Evolutionary conservation across 1,284 basidiomycete species (phyloP).

Genomic region (Pseudozyma pruni): DNA sequence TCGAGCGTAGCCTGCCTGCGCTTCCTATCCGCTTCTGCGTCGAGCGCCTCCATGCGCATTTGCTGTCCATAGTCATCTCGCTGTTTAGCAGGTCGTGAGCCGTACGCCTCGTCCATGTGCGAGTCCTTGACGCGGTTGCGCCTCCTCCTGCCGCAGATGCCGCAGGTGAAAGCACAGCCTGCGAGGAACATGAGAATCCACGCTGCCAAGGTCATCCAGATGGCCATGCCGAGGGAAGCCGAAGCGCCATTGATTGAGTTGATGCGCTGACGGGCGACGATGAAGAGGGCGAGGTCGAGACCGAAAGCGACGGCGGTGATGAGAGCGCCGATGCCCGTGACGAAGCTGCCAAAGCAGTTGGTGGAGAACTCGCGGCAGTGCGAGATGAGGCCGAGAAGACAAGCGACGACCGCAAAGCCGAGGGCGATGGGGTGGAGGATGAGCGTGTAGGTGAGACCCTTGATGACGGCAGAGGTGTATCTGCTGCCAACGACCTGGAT

Average conservation of each 20-base stretch:
- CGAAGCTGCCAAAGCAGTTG: slow-evolving; percentile 52
- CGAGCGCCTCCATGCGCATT: slow-evolving; percentile 64
- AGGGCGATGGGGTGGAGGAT: slow-evolving; percentile 58
- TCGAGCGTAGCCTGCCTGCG: slow-evolving; percentile 44
- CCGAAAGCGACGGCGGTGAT: slow-evolving; percentile 58
- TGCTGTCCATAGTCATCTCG: slow-evolving; percentile 46
- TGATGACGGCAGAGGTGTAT: slow-evolving; percentile 54
- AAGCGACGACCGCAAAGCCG: slow-evolving; percentile 44
- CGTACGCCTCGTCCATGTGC: slow-evolving; percentile 37
- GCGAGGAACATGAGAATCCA: slow-evolving; percentile 58
- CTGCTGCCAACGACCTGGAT: slow-evolving; percentile 41
- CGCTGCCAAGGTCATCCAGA: slow-evolving; percentile 63
- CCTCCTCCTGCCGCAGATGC: slow-evolving; percentile 47
- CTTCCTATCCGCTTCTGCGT: slow-evolving; percentile 58
- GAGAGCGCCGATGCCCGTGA: slow-evolving; percentile 52
- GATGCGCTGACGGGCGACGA: slow-evolving; percentile 62
- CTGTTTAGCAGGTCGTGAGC: slow-evolving; percentile 20
- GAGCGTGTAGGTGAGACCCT: slow-evolving; percentile 62
- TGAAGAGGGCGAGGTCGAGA: slow-evolving; percentile 61
- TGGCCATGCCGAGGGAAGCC: slow-evolving; percentile 52
- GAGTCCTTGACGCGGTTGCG: slow-evolving; percentile 52
- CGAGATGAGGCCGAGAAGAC: slow-evolving; percentile 55
- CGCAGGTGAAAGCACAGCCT: slow-evolving; percentile 55
- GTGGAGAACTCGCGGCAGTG: slow-evolving; percentile 51
- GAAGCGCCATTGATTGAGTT: slow-evolving; percentile 51